phyloP scores from a whole-genome alignment of 768 basidiomycete genomes.

The Leccinum olivaceopallidum region DNA sequence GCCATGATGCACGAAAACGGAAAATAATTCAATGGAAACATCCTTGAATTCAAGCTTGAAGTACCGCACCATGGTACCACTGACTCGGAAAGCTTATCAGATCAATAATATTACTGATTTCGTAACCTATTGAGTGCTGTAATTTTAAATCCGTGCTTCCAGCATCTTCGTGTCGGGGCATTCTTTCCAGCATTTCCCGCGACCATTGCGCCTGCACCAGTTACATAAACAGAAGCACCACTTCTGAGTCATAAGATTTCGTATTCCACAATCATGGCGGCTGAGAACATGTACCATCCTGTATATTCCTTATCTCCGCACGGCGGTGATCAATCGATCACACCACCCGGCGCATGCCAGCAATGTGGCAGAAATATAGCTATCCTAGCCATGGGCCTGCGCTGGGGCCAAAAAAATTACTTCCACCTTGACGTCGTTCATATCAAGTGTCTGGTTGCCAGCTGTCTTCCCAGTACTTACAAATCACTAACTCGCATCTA shows the following conservation, averaged over 20 bases:
- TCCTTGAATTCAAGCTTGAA: not conserved
- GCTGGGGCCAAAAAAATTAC: not conserved
- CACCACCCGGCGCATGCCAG: too few relatives aligned
- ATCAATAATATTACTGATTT: not conserved
- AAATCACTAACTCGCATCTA: too few relatives aligned
- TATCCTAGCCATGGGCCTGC: not conserved
- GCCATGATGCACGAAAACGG: too few relatives aligned
- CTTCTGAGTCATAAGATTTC: too few relatives aligned
- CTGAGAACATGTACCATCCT: not conserved
- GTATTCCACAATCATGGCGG: not conserved
- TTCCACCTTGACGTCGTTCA: not conserved
- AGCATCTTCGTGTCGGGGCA: too few relatives aligned
- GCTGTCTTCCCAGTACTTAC: not conserved
- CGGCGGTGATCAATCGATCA: not conserved
- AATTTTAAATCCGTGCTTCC: not conserved
- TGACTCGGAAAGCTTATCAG: too few relatives aligned
- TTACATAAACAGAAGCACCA: too few relatives aligned
- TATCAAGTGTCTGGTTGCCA: not conserved
- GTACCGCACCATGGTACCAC: not conserved
- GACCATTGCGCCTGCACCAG: too few relatives aligned
- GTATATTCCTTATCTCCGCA: not conserved
- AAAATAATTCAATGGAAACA: not conserved
- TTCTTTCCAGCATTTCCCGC: too few relatives aligned
- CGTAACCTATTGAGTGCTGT: not conserved
- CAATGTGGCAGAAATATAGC: not conserved